Base-by-base conservation (phyloP, 345 rosid species). In the Euphorbia pulcherrima region DNA sequence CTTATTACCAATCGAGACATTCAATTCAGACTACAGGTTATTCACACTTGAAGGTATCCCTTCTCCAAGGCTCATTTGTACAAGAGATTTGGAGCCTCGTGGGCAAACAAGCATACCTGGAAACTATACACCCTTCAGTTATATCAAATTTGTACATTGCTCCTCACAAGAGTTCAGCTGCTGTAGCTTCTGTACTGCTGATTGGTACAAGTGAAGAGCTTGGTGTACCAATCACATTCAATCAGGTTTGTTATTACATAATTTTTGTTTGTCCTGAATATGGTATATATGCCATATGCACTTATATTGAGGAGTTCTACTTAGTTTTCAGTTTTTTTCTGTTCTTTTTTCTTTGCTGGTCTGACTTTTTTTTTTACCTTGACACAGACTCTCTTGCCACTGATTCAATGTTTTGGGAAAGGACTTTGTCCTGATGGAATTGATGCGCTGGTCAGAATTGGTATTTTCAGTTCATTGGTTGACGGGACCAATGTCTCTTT, bases 151-250 rank as follows among this genome's bases (percentile, higher is more conserved):
- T 92, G 79, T 80, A 82, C 70, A 76, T 70, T 80, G 78, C 88
- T 80, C 88, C 89, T 46, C 87, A 87, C 65, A 90, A 85, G 86
- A 84, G 85, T 74, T 85, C 95, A 33, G 91, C 96, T 17, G 82
- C 87, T 57, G 96, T 88, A 82, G 97, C 98, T 75, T 86, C 98
- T 68, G 97, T 92, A 77, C 77, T 92, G 74, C 81, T 92, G 73
- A 85, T 92, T 71, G 86, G 89, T 74, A 90, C 98, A 44, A 85
- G 96, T 68, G 98, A 92, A 83, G 98, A 92, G 85, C 92, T 90
- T 70, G 98, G 97, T 68, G 78, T 78, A 75, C 97, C 97, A 60
- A 76, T 92, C 68, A 88, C 97, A 48, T 82, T 90, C 68, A 87
- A 86, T 83, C 97, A 92, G 98, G 97, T 92, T 75, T 71, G 68